Evolutionary conservation across 73 alveolate species (phyloP).

Genomic region (Durusdinium trenchii): DNA sequence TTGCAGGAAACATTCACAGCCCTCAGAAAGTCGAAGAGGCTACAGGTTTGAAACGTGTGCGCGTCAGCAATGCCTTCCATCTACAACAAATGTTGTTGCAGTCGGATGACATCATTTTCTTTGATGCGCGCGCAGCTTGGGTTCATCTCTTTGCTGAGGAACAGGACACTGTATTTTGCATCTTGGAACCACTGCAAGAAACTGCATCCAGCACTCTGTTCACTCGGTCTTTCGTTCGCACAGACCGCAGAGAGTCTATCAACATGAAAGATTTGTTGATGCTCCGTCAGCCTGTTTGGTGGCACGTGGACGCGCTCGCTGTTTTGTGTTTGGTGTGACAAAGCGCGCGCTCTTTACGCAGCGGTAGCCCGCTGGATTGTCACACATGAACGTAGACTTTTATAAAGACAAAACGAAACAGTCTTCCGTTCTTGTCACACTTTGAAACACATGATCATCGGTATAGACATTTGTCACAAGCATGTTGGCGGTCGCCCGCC

Average conservation of each 20-base stretch:
- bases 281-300: not conserved
- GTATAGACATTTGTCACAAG: no score
- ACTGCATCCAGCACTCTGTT: no score
- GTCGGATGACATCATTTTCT: not conserved
- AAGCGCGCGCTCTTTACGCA: no score
- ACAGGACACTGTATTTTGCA: not conserved
- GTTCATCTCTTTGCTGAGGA: not conserved
- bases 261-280: not conserved
- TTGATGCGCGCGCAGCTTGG: not conserved
- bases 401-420: no score
- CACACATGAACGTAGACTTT: no score
- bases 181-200: not conserved
- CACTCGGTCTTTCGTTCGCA: not conserved
- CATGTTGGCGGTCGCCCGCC: no score
- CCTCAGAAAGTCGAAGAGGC: not conserved
- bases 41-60: not conserved
- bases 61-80: not conserved
- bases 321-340: not conserved
- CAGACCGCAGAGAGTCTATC: not conserved
- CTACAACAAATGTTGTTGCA: not conserved
- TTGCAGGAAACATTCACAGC: not conserved
- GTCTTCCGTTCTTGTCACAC: no score
- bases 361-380: no score
- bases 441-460: no score
- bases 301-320: not conserved